Base-by-base conservation (phyloP, 179 eudicot genomes). In the Beta lomatogona region DNA sequence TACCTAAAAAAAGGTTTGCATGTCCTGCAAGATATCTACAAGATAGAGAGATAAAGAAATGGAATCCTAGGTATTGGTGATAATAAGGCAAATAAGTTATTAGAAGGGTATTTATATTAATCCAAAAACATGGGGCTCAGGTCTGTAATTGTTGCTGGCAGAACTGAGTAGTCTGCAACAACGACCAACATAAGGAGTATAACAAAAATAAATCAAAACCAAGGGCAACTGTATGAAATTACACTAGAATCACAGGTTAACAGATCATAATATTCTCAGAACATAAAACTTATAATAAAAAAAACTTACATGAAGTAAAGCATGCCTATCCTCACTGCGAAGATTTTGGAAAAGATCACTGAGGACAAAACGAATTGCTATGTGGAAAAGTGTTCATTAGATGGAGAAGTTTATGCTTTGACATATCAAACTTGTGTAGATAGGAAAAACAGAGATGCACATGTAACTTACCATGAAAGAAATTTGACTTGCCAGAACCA, bases 401-500 rank as follows among this genome's bases (percentile, higher is more conserved):
- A 58, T 46, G 55, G 64, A 71, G 36, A 54, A 68, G 57, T 48
- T 58, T 21, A 45, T 8, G 48, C 77, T 80, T 41, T 22, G 10
- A 57, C 9, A 7, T 64, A 7, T 22, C 52, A n/a, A 60, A 52
- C 67, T 31, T 25, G 44, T 31, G 48, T 15, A 18, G 53, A 36
- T 10, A 10, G 9, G 36, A 15, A 75, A 83, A 15, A 41, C 71
- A 78, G 21, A 58, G 15, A 3, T 2, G 14, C 15, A n/a, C 25
- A 57, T n/a, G 70, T 48, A 61, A 13, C 88, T 78, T 84, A 96
- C 99, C 99, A 84, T 94, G 99, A 82, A 97, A 97, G 82, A 97
- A 97, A 84, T 94, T 94, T 25, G 99, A 94, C 88, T 97, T 97
- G 74, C 99, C 99, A 83, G 98, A 94, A 82, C 99, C 99, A 89